A percentile compares a stretch with the other conserved stretches of the same genome.
Evolutionary conservation across 208 protist genomes (phyloP).

Genomic region (Wallacemonas rigidus): DNA sequence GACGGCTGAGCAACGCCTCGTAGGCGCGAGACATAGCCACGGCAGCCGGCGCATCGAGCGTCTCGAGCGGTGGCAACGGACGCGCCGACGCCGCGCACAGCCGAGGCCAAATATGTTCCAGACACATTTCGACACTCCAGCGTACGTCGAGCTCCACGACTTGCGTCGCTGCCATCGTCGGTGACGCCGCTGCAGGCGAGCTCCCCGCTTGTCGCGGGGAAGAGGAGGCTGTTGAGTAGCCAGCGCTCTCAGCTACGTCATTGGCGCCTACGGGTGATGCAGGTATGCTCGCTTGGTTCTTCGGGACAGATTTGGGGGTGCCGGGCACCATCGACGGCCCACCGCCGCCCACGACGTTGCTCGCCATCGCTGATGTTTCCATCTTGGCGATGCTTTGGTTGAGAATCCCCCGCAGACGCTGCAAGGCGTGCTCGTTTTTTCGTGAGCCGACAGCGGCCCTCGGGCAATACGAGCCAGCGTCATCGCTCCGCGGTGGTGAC

Average conservation of each 20-base stretch:
- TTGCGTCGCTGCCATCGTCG: background rate
- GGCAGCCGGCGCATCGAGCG: constrained; percentile 39
- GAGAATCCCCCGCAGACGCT: constrained; percentile 48
- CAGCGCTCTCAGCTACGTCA: too few relatives aligned
- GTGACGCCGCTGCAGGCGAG: background rate
- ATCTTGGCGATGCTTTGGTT: constrained; percentile 36
- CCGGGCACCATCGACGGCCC: too few relatives aligned
- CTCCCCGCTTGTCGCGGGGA: too few relatives aligned
- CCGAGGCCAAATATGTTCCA: constrained; percentile 45
- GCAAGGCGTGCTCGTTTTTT: constrained; percentile 1
- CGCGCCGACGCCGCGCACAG: constrained; percentile 35
- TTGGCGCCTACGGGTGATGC: too few relatives aligned
- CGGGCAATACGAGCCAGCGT: background rate
- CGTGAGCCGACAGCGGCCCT: too few relatives aligned
- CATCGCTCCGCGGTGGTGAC: constrained; percentile 1
- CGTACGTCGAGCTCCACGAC: constrained; percentile 55
- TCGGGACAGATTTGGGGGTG: too few relatives aligned
- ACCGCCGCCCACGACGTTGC: too few relatives aligned
- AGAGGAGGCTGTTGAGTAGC: too few relatives aligned
- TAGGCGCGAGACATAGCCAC: constrained; percentile 38
- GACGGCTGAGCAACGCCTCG: constrained; percentile 43
- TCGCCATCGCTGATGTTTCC: constrained; percentile 22
- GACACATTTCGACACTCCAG: constrained; percentile 21
- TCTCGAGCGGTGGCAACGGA: constrained; percentile 42
- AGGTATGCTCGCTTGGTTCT: too few relatives aligned